phyloP scores from a whole-genome alignment of 305 asterid species.

The Fraxinus baroniana region DNA sequence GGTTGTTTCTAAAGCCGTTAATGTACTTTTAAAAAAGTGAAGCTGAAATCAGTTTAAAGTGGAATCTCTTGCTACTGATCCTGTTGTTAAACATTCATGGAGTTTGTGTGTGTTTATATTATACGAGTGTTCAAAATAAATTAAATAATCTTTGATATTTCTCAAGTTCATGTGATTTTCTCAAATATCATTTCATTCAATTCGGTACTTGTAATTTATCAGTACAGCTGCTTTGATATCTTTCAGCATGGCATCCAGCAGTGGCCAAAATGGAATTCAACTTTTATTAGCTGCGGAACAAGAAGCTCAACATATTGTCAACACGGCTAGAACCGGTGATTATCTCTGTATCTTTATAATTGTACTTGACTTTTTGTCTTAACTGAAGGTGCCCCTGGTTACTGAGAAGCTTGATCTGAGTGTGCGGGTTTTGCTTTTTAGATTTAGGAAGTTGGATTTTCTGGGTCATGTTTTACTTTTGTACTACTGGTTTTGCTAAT shows the following conservation, averaged over 20 bases:
- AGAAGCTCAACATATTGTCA: conserved; percentile 73
- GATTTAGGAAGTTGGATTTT: not conserved
- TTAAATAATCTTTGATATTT: not conserved
- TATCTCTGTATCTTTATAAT: conserved; percentile 6
- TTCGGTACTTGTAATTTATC: not conserved
- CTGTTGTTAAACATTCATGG: not conserved
- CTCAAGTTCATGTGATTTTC: not conserved
- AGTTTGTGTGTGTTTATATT: not conserved
- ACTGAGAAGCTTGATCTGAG: not conserved
- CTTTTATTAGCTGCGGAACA: conserved; percentile 68
- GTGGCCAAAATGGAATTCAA: conserved; percentile 65
- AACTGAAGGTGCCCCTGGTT: not conserved
- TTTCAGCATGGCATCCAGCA: conserved; percentile 49
- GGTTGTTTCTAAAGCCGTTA: not conserved
- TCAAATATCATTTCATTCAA: conserved; percentile 11
- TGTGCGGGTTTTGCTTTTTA: not conserved
- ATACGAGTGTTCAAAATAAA: not conserved
- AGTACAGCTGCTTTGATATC: conserved; percentile 26
- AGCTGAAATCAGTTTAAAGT: not conserved
- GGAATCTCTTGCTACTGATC: not conserved
- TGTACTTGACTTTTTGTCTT: not conserved
- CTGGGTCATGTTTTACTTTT: not conserved
- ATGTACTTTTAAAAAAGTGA: not conserved
- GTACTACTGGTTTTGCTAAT: not conserved
- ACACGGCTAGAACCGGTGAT: conserved; percentile 67